phyloP scores from a whole-genome alignment of 345 rosid genomes.

The Euphorbia peplus region DNA sequence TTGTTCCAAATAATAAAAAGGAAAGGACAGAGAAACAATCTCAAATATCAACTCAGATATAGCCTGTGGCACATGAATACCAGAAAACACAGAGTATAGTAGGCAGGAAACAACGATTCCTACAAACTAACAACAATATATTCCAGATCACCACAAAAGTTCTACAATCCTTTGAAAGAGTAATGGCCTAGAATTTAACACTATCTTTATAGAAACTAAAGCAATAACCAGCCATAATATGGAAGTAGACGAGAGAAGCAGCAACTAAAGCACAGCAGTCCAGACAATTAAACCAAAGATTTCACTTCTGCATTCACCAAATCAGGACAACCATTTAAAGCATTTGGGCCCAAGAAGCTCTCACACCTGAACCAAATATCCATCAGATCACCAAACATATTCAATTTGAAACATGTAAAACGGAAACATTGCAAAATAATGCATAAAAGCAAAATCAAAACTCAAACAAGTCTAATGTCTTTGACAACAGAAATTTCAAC shows the following conservation, averaged over 20 bases:
- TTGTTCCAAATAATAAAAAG: background rate
- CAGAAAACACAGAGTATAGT: conserved; percentile 10
- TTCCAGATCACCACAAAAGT: conserved; percentile 19
- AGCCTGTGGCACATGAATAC: conserved; percentile 3
- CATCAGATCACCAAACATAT: conserved; percentile 25
- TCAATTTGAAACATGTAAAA: conserved; percentile 16
- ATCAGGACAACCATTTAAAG: conserved; percentile 39
- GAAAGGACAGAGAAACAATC: background rate
- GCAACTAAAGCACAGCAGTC: conserved; percentile 42
- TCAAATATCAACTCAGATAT: conserved; percentile 1
- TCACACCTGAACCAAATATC: conserved; percentile 36
- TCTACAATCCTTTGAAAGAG: conserved; percentile 11
- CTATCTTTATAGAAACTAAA: conserved; percentile 15
- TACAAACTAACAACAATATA: conserved; percentile 8
- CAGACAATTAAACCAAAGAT: conserved; percentile 33
- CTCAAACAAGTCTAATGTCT: background rate
- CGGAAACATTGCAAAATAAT: conserved; percentile 1
- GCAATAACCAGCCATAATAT: conserved; percentile 24
- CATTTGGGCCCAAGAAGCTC: conserved; percentile 36
- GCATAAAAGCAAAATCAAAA: background rate
- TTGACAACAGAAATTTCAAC: background rate
- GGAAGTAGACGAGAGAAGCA: conserved; percentile 34
- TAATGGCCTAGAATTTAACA: conserved; percentile 14
- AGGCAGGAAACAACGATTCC: conserved; percentile 1
- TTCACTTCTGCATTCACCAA: conserved; percentile 33